Percentiles rank a stretch among this genome's conserved stretches.
Evolutionary conservation across 805 yeast species (phyloP).

Genomic region (Zygotorulaspora chibaensis): DNA sequence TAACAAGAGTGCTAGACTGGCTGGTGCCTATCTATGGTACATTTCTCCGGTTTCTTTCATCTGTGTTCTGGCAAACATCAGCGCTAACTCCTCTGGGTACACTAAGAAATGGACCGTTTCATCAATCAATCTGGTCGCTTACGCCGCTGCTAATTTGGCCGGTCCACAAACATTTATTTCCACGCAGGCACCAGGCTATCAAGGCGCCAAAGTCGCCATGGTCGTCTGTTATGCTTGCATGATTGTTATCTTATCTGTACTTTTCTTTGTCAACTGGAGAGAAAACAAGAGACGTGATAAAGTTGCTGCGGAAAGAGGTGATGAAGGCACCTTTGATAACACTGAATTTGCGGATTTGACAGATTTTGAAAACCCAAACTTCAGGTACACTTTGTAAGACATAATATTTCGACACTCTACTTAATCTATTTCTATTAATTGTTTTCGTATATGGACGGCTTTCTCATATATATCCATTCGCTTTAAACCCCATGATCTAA

Average conservation of each 20-base stretch:
- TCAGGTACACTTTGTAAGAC: slow-evolving; percentile 34
- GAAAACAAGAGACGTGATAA: slow-evolving; percentile 44
- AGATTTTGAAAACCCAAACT: slow-evolving; percentile 41
- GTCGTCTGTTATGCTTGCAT: slow-evolving; percentile 45
- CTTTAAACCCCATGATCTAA: no score
- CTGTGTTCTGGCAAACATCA: slow-evolving; percentile 35
- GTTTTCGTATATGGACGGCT: no score
- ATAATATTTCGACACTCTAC: background rate
- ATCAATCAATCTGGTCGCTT: slow-evolving; percentile 57
- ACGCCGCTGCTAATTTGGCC: slow-evolving; percentile 62
- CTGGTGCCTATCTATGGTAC: slow-evolving; percentile 38
- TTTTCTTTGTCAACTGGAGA: slow-evolving; percentile 32
- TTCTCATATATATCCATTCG: no score
- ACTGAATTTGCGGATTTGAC: slow-evolving; percentile 41
- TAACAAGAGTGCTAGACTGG: slow-evolving; percentile 35
- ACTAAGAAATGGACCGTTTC: slow-evolving; percentile 65
- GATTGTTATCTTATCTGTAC: slow-evolving; percentile 33
- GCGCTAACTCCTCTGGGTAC: slow-evolving; percentile 61
- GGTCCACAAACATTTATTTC: slow-evolving; percentile 70
- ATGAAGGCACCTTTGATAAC: slow-evolving; percentile 10
- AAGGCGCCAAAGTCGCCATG: slow-evolving; percentile 50
- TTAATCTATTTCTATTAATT: no score
- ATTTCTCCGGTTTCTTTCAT: slow-evolving; percentile 37
- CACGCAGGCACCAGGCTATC: slow-evolving; percentile 55
- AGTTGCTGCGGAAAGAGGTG: slow-evolving; percentile 25